Evolutionary conservation across 305 asterid species (phyloP).

Genomic region (Andrographis paniculata): DNA sequence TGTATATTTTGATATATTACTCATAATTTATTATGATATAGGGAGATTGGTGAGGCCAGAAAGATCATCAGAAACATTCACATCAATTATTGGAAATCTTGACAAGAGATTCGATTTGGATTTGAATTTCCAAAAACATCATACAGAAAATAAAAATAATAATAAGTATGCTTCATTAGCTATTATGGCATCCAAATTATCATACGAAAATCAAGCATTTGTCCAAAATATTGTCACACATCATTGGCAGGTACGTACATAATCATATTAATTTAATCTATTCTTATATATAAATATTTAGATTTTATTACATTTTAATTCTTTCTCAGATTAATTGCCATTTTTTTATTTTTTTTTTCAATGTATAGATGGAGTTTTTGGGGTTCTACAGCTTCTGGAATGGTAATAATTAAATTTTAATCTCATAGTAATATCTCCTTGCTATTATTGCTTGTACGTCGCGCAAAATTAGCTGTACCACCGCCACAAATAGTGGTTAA

Average conservation of each 20-base stretch:
- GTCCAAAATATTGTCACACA: constrained; percentile 26
- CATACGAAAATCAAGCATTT: constrained; percentile 53
- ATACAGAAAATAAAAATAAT: constrained; percentile 4
- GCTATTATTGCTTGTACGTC: constrained; percentile 2
- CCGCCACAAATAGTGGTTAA: not conserved
- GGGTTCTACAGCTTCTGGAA: constrained; percentile 52
- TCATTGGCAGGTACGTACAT: constrained; percentile 46
- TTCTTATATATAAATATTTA: not conserved
- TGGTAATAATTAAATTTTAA: constrained; percentile 30
- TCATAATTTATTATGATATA: constrained; percentile 2
- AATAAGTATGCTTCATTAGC: constrained; percentile 28
- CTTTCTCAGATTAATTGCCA: too few species aligned
- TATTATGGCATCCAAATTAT: constrained; percentile 60
- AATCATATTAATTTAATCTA: not conserved
- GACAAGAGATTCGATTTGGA: constrained; percentile 44
- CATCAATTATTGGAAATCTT: constrained; percentile 34
- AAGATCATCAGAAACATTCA: constrained; percentile 30
- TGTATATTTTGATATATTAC: not conserved
- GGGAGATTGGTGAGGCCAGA: constrained; percentile 55
- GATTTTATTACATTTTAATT: too few species aligned
- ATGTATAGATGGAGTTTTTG: constrained; percentile 52
- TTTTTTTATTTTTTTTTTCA: too few species aligned
- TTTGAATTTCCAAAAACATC: constrained; percentile 2
- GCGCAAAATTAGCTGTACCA: not conserved
- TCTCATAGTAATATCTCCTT: too few species aligned